Percentiles rank a stretch among this genome's conserved stretches.
Evolutionary conservation across 2,329 filamentous ascomycete genomes (phyloP).

Genomic region (Teratosphaeriaceae sp.): DNA sequence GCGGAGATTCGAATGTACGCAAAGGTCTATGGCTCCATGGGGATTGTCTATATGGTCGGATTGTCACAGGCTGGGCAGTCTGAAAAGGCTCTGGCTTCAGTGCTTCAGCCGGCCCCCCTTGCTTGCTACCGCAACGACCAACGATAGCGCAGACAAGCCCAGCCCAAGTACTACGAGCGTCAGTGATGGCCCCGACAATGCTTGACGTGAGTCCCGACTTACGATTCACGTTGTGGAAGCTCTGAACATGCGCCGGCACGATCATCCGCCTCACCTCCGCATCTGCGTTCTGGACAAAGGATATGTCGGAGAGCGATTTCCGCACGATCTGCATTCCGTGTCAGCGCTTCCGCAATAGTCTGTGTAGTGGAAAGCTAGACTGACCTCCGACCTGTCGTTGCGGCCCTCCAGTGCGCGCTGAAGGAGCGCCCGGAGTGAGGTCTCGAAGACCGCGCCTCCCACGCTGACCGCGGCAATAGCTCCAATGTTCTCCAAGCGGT

Average conservation of each 20-base stretch:
- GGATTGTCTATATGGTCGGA: no score
- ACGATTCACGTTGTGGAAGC: conserved; percentile 23
- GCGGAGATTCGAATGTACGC: no score
- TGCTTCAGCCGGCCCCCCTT: not conserved
- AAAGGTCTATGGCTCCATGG: no score
- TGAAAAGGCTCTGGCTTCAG: not conserved
- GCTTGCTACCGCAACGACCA: not conserved
- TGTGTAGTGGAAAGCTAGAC: not conserved
- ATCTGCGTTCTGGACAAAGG: conserved; percentile 30
- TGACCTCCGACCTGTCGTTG: not conserved
- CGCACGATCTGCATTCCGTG: conserved; percentile 32
- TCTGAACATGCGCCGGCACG: conserved; percentile 21
- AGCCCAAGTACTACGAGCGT: not conserved
- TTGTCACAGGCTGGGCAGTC: not conserved
- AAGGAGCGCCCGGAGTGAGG: conserved; percentile 27
- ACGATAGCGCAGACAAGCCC: not conserved
- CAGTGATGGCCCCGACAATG: not conserved
- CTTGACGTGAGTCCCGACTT: conserved; percentile 5
- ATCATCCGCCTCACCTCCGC: conserved; percentile 14
- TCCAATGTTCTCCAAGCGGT: no score
- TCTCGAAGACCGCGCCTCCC: conserved; percentile 33
- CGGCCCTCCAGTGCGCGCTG: conserved; percentile 14
- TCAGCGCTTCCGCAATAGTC: conserved; percentile 1
- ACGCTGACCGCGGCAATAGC: conserved; percentile 35
- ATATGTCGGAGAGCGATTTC: conserved; percentile 34